Evolutionary conservation across 1,139 yeast genomes (phyloP).

Genomic region (Yamadazyma dendronema): DNA sequence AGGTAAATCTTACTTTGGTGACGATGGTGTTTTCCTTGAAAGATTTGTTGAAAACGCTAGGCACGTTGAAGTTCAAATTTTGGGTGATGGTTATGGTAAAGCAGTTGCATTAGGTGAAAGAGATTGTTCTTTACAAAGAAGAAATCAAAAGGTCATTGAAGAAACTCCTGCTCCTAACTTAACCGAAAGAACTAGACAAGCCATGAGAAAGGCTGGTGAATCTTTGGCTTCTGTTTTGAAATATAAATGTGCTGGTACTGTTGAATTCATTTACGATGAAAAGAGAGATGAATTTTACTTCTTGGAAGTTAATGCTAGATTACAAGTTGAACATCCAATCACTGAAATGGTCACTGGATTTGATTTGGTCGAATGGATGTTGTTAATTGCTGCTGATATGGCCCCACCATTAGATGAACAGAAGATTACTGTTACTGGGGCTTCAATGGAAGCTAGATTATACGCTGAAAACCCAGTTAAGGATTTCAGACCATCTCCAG

Average conservation of each 20-base stretch:
- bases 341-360: slow-evolving; percentile 94
- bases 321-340: slow-evolving; percentile 97
- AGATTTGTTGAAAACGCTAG: slow-evolving; percentile 91
- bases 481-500: slow-evolving; percentile 94
- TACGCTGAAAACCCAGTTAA: slow-evolving; percentile 97
- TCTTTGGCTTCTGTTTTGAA: slow-evolving; percentile 75
- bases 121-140: slow-evolving; percentile 95
- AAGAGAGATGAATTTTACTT: slow-evolving; percentile 85
- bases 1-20: slow-evolving; percentile 90
- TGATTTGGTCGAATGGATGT: slow-evolving; percentile 97
- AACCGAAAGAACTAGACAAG: slow-evolving; percentile 71
- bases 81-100: slow-evolving; percentile 91
- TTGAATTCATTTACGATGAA: slow-evolving; percentile 90
- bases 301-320: slow-evolving; percentile 92
- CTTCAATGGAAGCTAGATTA: slow-evolving; percentile 93
- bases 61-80: slow-evolving; percentile 94
- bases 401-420: slow-evolving; percentile 69
- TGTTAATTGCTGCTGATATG: slow-evolving; percentile 82
- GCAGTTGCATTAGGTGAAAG: slow-evolving; percentile 95
- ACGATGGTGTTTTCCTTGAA: slow-evolving; percentile 91
- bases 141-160: slow-evolving; percentile 94
- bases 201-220: slow-evolving; percentile 83
- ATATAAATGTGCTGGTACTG: slow-evolving; percentile 96
- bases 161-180: slow-evolving; percentile 97
- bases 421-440: slow-evolving; percentile 66